Conservation (phyloP, 805 yeast genomes). For the fission yeast (Schizosaccharomyces pombe) region DNA sequence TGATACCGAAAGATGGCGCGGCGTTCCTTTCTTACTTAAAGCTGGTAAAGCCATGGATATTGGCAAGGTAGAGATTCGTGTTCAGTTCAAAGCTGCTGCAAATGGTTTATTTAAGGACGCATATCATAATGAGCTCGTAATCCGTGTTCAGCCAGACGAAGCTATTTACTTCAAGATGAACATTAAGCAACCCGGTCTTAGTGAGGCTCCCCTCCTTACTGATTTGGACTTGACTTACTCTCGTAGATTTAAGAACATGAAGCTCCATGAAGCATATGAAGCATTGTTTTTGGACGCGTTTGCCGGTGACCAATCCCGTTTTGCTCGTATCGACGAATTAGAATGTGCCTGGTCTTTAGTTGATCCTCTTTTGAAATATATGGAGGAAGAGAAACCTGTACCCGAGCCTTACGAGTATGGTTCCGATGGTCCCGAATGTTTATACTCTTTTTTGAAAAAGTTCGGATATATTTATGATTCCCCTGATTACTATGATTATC, state of each 20-base stretch:
- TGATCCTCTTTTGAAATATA: background rate
- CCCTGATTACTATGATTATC: background rate
- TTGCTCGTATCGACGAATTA: slow-evolving; percentile 92
- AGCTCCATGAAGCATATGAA: slow-evolving; percentile 97
- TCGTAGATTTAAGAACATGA: slow-evolving; percentile 59
- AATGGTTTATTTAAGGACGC: slow-evolving; percentile 61
- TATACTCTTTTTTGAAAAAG: background rate
- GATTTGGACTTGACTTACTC: slow-evolving; percentile 79
- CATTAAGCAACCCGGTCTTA: slow-evolving; percentile 78
- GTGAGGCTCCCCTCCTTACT: slow-evolving; percentile 58
- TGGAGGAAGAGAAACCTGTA: background rate
- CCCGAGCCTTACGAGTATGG: background rate
- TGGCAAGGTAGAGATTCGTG: slow-evolving; percentile 81
- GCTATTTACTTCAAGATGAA: slow-evolving; percentile 83
- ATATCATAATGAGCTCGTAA: slow-evolving; percentile 79
- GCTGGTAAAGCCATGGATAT: slow-evolving; percentile 92
- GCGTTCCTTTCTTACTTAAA: slow-evolving; percentile 84
- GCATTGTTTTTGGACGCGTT: slow-evolving; percentile 76
- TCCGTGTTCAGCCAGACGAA: slow-evolving; percentile 85
- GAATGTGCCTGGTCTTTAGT: slow-evolving; percentile 68
- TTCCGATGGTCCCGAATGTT: background rate
- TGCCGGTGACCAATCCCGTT: slow-evolving; percentile 85
- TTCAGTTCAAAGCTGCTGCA: slow-evolving; percentile 61
- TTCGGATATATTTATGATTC: background rate
- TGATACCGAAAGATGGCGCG: slow-evolving; percentile 91